Base-by-base conservation (phyloP, 148 eudicot species). In the Camellia lanceoleosa region DNA sequence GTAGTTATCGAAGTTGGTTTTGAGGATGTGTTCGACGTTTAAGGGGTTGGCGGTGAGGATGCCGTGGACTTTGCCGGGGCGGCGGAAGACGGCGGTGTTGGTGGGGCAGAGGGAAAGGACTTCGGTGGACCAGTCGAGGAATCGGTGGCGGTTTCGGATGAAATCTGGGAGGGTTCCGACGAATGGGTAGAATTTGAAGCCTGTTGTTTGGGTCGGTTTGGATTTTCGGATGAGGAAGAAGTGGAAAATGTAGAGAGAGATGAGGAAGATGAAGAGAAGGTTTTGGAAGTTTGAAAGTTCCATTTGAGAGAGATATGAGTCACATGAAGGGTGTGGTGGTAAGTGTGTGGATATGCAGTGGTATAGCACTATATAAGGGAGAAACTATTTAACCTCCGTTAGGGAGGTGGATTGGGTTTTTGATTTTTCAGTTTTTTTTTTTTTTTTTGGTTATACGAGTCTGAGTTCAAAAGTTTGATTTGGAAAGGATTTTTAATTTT, bases 11-110 rank as follows among this genome's bases (percentile, higher is more conserved):
- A 94, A 94, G 55, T 90, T 85, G 75, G 90, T 74, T 67, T 89
- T 94, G 56, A 94, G 90, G 67, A 94, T 77, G 83, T 94, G 86
- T 41, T 94, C 96, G 4, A 94, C 91, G 80, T 81, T 86, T 0
- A 68, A 63, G 4, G 52, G 95, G 87, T 89, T 82, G 11, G 95
- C 90, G 3, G 97, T 93, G 19, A 93, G 71, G 79, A 93, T 62
- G 13, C 91, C 94, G 43, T 85, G 80, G 55, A 85, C 77, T 2
- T 60, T 68, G 4, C 95, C 92, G 0, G 94, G 97, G 80, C 92
- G 90, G 86, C 44, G 78, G 82, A 90, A 87, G 86, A 87, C 78
- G 65, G 87, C 75, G 61, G 89, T 87, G 86, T 84, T 84, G 78
- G 91, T 82, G 20, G 92, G 92, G 71, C 76, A 63, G 38, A 71